Base-by-base conservation (phyloP, 805 yeast genomes). In the Hanseniaspora occidentalis region DNA sequence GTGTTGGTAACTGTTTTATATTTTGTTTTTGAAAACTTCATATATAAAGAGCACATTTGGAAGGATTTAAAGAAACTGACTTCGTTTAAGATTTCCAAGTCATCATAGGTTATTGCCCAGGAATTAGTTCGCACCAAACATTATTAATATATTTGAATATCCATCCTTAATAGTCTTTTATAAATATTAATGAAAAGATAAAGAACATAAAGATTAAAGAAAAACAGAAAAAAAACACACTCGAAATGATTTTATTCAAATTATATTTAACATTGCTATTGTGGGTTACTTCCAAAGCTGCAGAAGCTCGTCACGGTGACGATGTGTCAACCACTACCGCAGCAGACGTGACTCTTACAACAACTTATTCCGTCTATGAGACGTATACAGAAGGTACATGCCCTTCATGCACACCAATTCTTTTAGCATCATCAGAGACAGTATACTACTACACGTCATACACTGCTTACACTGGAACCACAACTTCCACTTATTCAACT, bases 401-500 rank as follows among this genome's bases (percentile, higher is more conserved):
- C 10, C 29, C 29, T 25, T 13, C 14, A 13, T 25, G 29, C 29
- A 13, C 29, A 5, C 5, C n/a, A 25, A 25, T 14, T 8, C n/a
- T 14, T 5, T 25, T 8, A 13, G 11, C n/a, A 14, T 4, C 29
- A 4, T 25, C 29, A 13, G n/a, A 25, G n/a, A 13, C 10, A 4
- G 29, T 25, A 13, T 25, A 14, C 8, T 25, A 5, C n/a, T 25
- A 13, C 29, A 25, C 29, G 5, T 25, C 29, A 13, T 25, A 13
- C 10, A 25, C 5, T 25, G 11, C 40, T 8, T 41, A 36, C 37
- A 41, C 39, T 23, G 43, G 43, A 9, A 13, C 26, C 4, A 18
- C 16, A 3, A 41, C 31, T n/a, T 31, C 40, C 8, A 41, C 43
- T 25, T 41, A 41, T 14, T 36, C 40, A 3, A 36, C 37, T 11